phyloP scores from a whole-genome alignment of 176 grass and related monocot species.

The Juncus inflexus region DNA sequence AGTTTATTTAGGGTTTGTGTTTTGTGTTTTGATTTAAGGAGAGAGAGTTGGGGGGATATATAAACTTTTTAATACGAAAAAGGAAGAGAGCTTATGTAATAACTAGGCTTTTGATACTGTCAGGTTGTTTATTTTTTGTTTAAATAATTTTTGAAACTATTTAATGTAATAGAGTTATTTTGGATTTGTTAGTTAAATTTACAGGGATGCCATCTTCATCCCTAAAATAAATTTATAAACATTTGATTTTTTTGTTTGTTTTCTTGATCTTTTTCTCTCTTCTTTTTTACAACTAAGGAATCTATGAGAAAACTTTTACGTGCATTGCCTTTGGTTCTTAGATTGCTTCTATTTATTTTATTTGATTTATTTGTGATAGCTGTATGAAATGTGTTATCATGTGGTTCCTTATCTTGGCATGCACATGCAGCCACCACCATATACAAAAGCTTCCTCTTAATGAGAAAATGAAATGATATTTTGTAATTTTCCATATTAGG shows the following conservation, averaged over 20 bases:
- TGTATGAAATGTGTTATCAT: constrained; percentile 18
- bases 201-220: constrained; percentile 23
- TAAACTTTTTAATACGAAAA: constrained; percentile 28
- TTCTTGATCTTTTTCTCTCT: not conserved
- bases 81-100: constrained; percentile 13
- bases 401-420: constrained; percentile 27
- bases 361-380: constrained; percentile 3
- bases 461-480: not conserved
- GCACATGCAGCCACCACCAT: constrained; percentile 14
- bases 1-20: too few species aligned
- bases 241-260: constrained; percentile 21
- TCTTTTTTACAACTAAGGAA: not conserved
- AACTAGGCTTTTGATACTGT: constrained; percentile 32
- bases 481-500: constrained; percentile 22
- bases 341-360: not conserved
- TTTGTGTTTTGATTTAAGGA: not conserved
- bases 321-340: constrained; percentile 22
- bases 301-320: not conserved
- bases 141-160: constrained; percentile 22
- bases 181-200: constrained; percentile 31
- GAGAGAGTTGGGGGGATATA: constrained; percentile 26
- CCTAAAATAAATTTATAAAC: constrained; percentile 26
- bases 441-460: too few species aligned
- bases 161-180: constrained; percentile 30
- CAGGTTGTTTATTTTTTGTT: constrained; percentile 24